These are phyloP conservation scores for Oemleria cerasiformis DNA, from an alignment of 306 rosid genomes.

Conservation along the genomic window DNA sequence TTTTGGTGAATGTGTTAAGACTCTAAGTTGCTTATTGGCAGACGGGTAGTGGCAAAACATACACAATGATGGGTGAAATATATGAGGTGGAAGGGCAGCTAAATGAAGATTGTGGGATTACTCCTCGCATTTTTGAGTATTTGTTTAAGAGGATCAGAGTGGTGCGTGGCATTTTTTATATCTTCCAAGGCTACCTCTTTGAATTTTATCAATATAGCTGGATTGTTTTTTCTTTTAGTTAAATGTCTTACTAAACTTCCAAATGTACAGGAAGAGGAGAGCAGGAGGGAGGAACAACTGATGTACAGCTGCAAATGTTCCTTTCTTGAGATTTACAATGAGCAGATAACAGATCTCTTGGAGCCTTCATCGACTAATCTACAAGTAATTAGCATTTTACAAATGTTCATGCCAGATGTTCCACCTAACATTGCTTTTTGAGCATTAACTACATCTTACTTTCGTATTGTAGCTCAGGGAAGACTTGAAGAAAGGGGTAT, in stretches of 20 bases:
- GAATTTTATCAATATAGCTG: slow-evolving; percentile 14
- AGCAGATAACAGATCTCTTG: slow-evolving; percentile 92
- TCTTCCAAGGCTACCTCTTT: slow-evolving; percentile 16
- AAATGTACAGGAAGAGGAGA: slow-evolving; percentile 72
- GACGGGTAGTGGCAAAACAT: slow-evolving; percentile 98
- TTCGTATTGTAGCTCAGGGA: slow-evolving; percentile 78
- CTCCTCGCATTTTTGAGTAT: slow-evolving; percentile 87
- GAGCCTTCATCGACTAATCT: slow-evolving; percentile 90
- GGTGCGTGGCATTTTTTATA: slow-evolving; percentile 35
- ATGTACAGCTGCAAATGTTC: slow-evolving; percentile 93
- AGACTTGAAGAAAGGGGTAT: slow-evolving; percentile 94
- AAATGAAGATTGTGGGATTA: slow-evolving; percentile 71
- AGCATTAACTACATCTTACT: background rate
- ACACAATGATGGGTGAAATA: slow-evolving; percentile 97
- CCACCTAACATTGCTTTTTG: slow-evolving; percentile 10
- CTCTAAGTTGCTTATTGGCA: slow-evolving; percentile 38
- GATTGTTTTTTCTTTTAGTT: slow-evolving; percentile 13
- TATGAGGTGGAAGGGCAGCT: slow-evolving; percentile 59
- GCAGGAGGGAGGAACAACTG: slow-evolving; percentile 57
- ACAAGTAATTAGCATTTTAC: slow-evolving; percentile 54
- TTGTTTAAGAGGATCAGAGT: slow-evolving; percentile 61
- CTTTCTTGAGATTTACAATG: slow-evolving; percentile 90
- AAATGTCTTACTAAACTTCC: slow-evolving; percentile 18
- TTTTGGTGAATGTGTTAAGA: slow-evolving; percentile 23
- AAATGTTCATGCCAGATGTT: slow-evolving; percentile 24